phyloP scores from a whole-genome alignment of 2,329 filamentous ascomycete species.

The Mycosphaerelloides madeirae region DNA sequence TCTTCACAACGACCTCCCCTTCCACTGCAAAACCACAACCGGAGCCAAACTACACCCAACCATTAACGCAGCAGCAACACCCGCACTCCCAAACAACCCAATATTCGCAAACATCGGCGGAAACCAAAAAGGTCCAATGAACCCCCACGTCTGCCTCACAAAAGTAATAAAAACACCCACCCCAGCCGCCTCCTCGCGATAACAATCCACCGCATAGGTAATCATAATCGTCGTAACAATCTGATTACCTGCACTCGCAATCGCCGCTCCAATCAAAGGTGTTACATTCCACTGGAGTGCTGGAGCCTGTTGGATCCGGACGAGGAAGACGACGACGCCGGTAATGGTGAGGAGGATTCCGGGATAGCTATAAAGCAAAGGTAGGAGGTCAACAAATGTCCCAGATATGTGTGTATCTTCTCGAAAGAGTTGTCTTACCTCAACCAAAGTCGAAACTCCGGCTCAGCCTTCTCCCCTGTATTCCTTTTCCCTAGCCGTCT shows the following conservation, averaged over 20 bases:
- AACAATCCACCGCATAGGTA: constrained; percentile 1
- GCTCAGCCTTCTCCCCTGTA: background rate
- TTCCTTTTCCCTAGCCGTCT: background rate
- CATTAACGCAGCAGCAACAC: background rate
- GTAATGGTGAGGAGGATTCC: background rate
- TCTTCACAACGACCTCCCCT: background rate
- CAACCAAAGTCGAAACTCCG: background rate
- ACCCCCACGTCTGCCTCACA: constrained; percentile 1
- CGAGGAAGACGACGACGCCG: background rate
- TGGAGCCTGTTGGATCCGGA: background rate
- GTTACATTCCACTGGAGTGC: background rate
- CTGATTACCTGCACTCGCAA: background rate
- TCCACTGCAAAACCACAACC: background rate
- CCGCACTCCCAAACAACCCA: background rate
- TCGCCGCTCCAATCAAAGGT: background rate
- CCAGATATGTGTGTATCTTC: too few relatives aligned
- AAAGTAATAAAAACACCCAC: constrained; percentile 1
- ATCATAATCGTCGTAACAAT: constrained; percentile 1
- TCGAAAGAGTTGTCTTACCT: too few relatives aligned
- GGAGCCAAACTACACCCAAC: background rate
- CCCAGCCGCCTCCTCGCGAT: background rate
- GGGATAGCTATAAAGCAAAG: too few relatives aligned
- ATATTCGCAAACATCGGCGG: background rate
- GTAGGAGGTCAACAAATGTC: too few relatives aligned
- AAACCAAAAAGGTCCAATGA: background rate